These are phyloP conservation scores for Geotrichum restrictum DNA, from an alignment of 1,139 yeast genomes.

Conservation along the genomic window DNA sequence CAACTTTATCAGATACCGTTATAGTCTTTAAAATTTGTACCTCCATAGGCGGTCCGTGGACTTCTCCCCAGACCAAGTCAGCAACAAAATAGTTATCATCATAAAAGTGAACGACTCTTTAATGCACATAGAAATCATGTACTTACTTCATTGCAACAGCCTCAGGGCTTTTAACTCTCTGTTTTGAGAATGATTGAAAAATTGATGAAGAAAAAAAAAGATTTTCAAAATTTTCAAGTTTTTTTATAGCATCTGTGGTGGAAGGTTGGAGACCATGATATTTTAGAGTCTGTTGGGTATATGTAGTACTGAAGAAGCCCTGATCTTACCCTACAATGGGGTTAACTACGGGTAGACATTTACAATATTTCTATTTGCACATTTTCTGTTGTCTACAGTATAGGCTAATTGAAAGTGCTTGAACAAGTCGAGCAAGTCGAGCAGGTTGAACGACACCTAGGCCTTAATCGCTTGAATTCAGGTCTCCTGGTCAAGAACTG, in stretches of 20 bases:
- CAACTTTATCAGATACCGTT: constrained; percentile 88
- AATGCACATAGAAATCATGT: not conserved
- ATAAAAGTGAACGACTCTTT: constrained; percentile 21
- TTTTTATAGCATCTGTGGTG: not conserved
- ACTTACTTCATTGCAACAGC: constrained; percentile 21
- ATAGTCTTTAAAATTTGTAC: constrained; percentile 75
- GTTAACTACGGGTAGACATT: too few relatives aligned
- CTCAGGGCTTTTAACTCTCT: constrained; percentile 9
- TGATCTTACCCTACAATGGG: not conserved
- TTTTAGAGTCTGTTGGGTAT: constrained; percentile 1
- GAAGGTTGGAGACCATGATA: not conserved
- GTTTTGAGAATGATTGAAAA: not conserved
- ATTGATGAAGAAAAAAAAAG: not conserved
- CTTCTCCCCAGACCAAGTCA: constrained; percentile 32
- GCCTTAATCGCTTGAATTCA: too few relatives aligned
- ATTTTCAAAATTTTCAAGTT: not conserved
- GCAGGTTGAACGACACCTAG: too few relatives aligned
- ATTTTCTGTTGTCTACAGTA: too few relatives aligned
- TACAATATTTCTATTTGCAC: too few relatives aligned
- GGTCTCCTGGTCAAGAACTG: too few relatives aligned
- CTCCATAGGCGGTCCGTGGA: constrained; percentile 26
- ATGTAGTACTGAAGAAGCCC: constrained; percentile 8
- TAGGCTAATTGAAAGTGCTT: too few relatives aligned
- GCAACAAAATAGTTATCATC: constrained; percentile 28
- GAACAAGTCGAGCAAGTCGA: too few relatives aligned